Evolutionary conservation across 129 eudicot species (phyloP).

Genomic region (Gnaphalium uliginosum): DNA sequence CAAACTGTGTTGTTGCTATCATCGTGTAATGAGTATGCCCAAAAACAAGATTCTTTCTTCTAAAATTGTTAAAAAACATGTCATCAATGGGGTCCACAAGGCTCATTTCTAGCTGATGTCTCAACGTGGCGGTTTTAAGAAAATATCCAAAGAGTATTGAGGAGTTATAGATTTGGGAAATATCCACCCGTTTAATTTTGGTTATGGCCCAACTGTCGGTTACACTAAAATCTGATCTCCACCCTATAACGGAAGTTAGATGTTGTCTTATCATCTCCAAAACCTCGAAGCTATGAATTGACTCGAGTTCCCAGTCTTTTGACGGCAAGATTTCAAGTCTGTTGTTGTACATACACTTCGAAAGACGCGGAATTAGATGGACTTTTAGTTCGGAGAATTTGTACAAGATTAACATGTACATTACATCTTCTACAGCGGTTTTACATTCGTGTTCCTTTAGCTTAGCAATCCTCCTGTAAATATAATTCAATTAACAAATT

Average conservation of each 20-base stretch:
- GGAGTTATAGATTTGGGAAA: conserved; percentile 55
- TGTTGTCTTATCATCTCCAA: conserved; percentile 70
- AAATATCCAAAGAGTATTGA: conserved; percentile 82
- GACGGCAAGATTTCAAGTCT: conserved; percentile 82
- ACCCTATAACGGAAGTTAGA: conserved; percentile 57
- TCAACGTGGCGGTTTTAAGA: conserved; percentile 70
- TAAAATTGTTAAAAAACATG: conserved; percentile 33
- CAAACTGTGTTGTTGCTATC: conserved; percentile 30
- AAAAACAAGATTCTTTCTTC: conserved; percentile 38
- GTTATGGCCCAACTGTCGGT: conserved; percentile 67
- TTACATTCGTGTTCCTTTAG: conserved; percentile 56
- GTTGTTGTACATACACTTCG: conserved; percentile 67
- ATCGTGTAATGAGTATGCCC: conserved; percentile 34
- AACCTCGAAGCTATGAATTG: conserved; percentile 67
- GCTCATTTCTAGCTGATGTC: conserved; percentile 56
- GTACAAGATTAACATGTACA: conserved; percentile 62
- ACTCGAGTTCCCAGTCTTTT: conserved; percentile 81
- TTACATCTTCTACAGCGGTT: conserved; percentile 68
- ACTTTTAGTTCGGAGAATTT: conserved; percentile 72
- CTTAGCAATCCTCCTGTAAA: conserved; percentile 82
- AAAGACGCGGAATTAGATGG: conserved; percentile 68
- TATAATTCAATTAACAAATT: not conserved
- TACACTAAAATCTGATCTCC: conserved; percentile 59
- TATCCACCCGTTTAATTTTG: conserved; percentile 36
- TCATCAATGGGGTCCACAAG: conserved; percentile 32